Evolutionary conservation across 1,139 yeast genomes (phyloP).

Genomic region (Lodderomyces theae): DNA sequence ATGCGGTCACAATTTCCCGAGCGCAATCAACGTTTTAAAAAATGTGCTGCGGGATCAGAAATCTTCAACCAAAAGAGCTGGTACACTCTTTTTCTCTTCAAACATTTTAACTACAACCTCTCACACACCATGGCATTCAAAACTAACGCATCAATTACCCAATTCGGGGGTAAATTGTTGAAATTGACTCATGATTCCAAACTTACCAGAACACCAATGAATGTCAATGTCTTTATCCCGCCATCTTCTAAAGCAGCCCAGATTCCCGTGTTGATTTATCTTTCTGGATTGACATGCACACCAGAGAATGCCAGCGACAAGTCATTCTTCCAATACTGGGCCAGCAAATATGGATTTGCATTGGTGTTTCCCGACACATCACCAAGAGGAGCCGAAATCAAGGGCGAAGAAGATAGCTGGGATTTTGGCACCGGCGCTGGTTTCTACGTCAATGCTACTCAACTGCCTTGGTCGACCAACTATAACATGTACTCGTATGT

Average conservation of each 20-base stretch:
- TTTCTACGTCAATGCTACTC: slow-evolving; percentile 82
- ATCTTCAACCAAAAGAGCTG: not conserved
- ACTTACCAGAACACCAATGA: slow-evolving; percentile 70
- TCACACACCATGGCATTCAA: slow-evolving; percentile 47
- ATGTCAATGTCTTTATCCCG: slow-evolving; percentile 80
- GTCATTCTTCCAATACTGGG: slow-evolving; percentile 82
- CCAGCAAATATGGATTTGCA: slow-evolving; percentile 79
- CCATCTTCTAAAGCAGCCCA: slow-evolving; percentile 39
- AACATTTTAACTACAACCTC: not conserved
- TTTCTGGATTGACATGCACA: slow-evolving; percentile 91
- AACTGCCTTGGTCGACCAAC: slow-evolving; percentile 65
- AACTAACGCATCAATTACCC: slow-evolving; percentile 54
- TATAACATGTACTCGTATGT: slow-evolving; percentile 88
- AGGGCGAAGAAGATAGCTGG: slow-evolving; percentile 80
- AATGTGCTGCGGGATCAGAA: no score
- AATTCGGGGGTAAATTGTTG: slow-evolving; percentile 73
- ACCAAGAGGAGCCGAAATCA: slow-evolving; percentile 85
- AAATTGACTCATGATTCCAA: slow-evolving; percentile 74
- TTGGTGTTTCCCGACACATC: slow-evolving; percentile 95
- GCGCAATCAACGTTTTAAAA: not conserved
- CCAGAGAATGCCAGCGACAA: slow-evolving; percentile 95
- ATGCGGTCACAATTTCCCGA: slow-evolving; percentile 1
- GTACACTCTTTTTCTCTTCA: not conserved
- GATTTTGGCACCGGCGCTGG: slow-evolving; percentile 97
- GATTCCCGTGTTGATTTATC: slow-evolving; percentile 73